Percentiles rank a stretch among this genome's conserved stretches.
These are phyloP conservation scores for Monosporascus sp. DNA, from an alignment of 2,329 filamentous ascomycete species.

Conservation along the genomic window DNA sequence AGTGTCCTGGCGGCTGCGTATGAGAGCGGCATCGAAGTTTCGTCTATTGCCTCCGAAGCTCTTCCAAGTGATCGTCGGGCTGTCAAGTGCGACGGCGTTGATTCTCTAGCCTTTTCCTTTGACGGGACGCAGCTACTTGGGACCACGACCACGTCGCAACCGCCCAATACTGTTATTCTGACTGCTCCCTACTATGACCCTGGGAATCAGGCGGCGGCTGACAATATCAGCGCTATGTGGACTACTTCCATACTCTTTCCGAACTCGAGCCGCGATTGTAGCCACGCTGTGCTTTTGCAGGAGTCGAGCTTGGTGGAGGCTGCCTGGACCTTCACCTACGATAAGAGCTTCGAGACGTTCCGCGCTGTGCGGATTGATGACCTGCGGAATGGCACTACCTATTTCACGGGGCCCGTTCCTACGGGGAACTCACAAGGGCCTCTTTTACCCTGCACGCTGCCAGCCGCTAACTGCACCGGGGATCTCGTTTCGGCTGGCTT, in stretches of 20 bases:
- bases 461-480: conserved; percentile 62
- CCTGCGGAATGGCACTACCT: conserved; percentile 68
- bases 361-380: conserved; percentile 72
- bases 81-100: conserved; percentile 73
- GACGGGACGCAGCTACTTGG: conserved; percentile 76
- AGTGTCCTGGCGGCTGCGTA: conserved; percentile 80
- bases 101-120: conserved; percentile 68
- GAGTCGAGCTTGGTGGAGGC: conserved; percentile 59
- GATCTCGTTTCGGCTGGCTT: conserved; percentile 72
- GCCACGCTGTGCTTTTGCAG: conserved; percentile 67
- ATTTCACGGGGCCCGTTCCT: conserved; percentile 68
- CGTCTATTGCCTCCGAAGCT: conserved; percentile 62
- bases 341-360: conserved; percentile 71
- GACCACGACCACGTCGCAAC: conserved; percentile 60
- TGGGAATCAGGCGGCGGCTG: conserved; percentile 58
- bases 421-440: conserved; percentile 48
- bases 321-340: conserved; percentile 73
- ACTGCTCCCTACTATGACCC: conserved; percentile 77
- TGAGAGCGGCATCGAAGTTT: conserved; percentile 83
- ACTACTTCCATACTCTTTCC: conserved; percentile 82
- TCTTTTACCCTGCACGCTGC: conserved; percentile 62
- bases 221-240: conserved; percentile 71
- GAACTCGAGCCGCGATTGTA: conserved; percentile 73
- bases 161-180: conserved; percentile 68
- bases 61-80: conserved; percentile 63